Evolutionary conservation across 371 early-diverging fungal species (phyloP).

Genomic region (Apophysomyces ossiformis): DNA sequence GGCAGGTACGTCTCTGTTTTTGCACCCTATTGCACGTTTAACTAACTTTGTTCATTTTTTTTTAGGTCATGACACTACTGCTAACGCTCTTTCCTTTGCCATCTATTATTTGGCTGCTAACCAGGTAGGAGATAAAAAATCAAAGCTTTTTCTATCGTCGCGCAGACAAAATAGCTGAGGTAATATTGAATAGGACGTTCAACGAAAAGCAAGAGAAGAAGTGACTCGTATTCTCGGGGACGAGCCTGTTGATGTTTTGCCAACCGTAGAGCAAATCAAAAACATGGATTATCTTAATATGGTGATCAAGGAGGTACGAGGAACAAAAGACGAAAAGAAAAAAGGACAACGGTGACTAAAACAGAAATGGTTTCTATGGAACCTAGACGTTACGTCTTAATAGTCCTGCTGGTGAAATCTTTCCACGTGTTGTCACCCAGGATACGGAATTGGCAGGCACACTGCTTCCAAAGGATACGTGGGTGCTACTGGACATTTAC

Average conservation of each 20-base stretch:
- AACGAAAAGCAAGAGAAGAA: constrained; percentile 35
- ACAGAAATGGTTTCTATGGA: no score
- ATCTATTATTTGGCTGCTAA: constrained; percentile 25
- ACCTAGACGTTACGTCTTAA: constrained; percentile 43
- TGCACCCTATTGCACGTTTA: not conserved
- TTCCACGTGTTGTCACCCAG: constrained; percentile 1
- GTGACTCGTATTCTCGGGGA: constrained; percentile 26
- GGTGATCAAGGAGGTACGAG: constrained; percentile 26
- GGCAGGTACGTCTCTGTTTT: constrained; percentile 13
- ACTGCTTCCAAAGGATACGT: constrained; percentile 21
- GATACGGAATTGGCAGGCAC: constrained; percentile 22
- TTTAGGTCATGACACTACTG: constrained; percentile 19
- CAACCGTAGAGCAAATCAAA: constrained; percentile 20
- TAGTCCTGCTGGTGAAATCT: constrained; percentile 15
- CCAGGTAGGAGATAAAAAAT: constrained; percentile 2
- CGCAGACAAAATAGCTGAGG: no score
- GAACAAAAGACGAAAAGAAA: not conserved
- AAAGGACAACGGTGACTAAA: no score
- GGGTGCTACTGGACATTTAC: constrained; percentile 15
- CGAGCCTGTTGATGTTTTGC: constrained; percentile 19
- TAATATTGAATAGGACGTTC: constrained; percentile 16
- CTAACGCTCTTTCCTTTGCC: constrained; percentile 23
- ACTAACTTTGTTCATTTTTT: no score
- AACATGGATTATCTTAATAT: constrained; percentile 21
- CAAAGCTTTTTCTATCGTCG: no score